Evolutionary conservation across 2,329 filamentous ascomycete species (phyloP).

Genomic region (Aspergillus floridensis): DNA sequence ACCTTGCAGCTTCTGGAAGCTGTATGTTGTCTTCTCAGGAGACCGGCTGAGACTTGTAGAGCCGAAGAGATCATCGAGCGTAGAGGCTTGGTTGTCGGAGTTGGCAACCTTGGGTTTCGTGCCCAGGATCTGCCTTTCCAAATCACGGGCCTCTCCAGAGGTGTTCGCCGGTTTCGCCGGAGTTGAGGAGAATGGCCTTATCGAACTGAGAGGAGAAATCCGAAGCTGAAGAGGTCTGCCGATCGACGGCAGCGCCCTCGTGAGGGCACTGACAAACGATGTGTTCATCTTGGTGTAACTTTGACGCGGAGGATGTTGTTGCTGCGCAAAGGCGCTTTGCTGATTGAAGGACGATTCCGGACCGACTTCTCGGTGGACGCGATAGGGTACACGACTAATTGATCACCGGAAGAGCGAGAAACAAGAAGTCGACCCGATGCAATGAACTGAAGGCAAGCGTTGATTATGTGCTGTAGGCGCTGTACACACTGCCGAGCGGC

Average conservation of each 20-base stretch:
- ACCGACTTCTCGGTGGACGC: neutral
- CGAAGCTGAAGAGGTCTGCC: slow-evolving; percentile 28
- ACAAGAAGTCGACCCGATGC: neutral
- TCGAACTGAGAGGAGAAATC: slow-evolving; percentile 20
- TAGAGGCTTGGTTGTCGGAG: slow-evolving; percentile 25
- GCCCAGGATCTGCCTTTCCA: slow-evolving; percentile 32
- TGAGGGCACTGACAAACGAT: slow-evolving; percentile 30
- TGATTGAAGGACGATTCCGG: neutral
- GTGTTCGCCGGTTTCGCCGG: slow-evolving; percentile 19
- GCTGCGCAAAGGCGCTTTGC: neutral
- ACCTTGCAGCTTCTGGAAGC: slow-evolving; percentile 34
- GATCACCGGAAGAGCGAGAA: neutral
- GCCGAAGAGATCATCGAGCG: slow-evolving; percentile 32
- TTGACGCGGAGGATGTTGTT: neutral
- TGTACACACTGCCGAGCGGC: neutral
- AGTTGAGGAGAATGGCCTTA: slow-evolving; percentile 36
- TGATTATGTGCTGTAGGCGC: neutral
- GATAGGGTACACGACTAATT: neutral
- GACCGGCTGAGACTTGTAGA: slow-evolving; percentile 7
- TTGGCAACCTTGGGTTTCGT: slow-evolving; percentile 14
- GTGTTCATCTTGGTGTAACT: slow-evolving; percentile 31
- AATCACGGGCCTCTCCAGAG: slow-evolving; percentile 20
- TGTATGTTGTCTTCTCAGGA: slow-evolving; percentile 21
- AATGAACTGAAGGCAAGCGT: neutral
- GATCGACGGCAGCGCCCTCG: slow-evolving; percentile 33